Conservation (phyloP, 1,284 basidiomycete genomes). For the Wallemia mellicola region DNA sequence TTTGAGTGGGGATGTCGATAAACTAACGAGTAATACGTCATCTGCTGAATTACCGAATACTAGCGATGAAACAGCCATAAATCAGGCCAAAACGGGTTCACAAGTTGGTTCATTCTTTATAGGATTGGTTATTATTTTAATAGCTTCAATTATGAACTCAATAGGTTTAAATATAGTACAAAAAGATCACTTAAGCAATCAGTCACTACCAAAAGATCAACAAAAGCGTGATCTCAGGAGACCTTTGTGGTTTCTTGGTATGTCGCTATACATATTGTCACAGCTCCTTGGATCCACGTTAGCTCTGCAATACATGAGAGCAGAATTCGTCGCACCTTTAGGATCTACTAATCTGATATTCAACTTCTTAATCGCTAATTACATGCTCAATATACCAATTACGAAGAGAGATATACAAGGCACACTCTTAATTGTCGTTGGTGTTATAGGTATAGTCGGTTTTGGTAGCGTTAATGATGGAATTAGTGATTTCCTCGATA, state of each 20-base stretch:
- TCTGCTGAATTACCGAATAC: no score
- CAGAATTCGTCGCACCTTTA: constrained; percentile 61
- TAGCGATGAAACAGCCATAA: no score
- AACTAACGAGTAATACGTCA: background rate
- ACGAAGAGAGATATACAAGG: constrained; percentile 52
- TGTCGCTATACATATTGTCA: constrained; percentile 25
- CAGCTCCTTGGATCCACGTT: constrained; percentile 60
- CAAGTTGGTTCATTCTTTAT: constrained; percentile 8
- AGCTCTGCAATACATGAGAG: constrained; percentile 57
- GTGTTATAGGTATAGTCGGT: constrained; percentile 50
- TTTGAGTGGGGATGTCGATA: background rate
- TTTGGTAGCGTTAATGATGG: constrained; percentile 56
- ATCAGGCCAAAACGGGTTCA: background rate
- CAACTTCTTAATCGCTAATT: constrained; percentile 54
- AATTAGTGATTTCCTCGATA: constrained; percentile 32
- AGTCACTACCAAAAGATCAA: background rate
- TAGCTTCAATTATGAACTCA: constrained; percentile 51
- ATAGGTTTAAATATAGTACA: constrained; percentile 53
- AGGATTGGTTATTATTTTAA: constrained; percentile 37
- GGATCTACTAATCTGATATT: constrained; percentile 59
- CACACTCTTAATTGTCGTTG: constrained; percentile 44
- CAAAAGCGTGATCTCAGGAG: background rate
- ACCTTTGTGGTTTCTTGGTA: constrained; percentile 3
- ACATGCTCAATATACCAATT: constrained; percentile 29
- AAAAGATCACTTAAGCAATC: constrained; percentile 34